phyloP scores from a whole-genome alignment of 805 yeast species.

The Candida morakotiae region DNA sequence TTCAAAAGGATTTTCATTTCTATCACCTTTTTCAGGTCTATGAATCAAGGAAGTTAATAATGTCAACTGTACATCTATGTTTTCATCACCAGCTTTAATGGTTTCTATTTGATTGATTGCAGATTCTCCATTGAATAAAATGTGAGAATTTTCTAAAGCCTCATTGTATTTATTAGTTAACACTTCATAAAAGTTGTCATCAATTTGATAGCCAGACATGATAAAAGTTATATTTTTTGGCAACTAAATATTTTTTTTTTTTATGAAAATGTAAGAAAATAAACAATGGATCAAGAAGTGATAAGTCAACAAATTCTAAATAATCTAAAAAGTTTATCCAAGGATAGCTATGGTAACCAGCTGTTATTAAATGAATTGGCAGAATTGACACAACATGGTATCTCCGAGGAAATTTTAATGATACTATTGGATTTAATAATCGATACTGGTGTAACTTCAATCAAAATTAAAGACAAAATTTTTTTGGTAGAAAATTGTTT shows the following conservation, averaged over 20 bases:
- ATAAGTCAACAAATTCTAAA: background rate
- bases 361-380: background rate
- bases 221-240: background rate
- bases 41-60: slow-evolving; percentile 29
- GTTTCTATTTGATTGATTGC: slow-evolving; percentile 29
- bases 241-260: background rate
- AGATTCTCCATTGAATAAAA: slow-evolving; percentile 50
- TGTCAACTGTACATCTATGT: slow-evolving; percentile 25
- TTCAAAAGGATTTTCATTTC: slow-evolving; percentile 65
- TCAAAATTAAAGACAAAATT: slow-evolving; percentile 1
- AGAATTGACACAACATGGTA: slow-evolving; percentile 3
- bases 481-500: slow-evolving; percentile 7
- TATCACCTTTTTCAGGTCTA: slow-evolving; percentile 38
- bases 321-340: background rate
- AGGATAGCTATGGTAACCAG: background rate
- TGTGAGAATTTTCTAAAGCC: slow-evolving; percentile 44
- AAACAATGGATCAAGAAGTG: background rate
- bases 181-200: slow-evolving; percentile 27
- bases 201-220: slow-evolving; percentile 1
- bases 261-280: background rate
- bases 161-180: slow-evolving; percentile 39
- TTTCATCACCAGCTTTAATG: slow-evolving; percentile 10
- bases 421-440: slow-evolving; percentile 3
- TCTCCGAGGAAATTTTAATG: slow-evolving; percentile 1
- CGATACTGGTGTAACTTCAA: slow-evolving; percentile 4